Percentiles rank a stretch among this genome's conserved stretches.
These are phyloP conservation scores for Cenococcum geophilum DNA, from an alignment of 495 filamentous ascomycete genomes.

Conservation along the genomic window DNA sequence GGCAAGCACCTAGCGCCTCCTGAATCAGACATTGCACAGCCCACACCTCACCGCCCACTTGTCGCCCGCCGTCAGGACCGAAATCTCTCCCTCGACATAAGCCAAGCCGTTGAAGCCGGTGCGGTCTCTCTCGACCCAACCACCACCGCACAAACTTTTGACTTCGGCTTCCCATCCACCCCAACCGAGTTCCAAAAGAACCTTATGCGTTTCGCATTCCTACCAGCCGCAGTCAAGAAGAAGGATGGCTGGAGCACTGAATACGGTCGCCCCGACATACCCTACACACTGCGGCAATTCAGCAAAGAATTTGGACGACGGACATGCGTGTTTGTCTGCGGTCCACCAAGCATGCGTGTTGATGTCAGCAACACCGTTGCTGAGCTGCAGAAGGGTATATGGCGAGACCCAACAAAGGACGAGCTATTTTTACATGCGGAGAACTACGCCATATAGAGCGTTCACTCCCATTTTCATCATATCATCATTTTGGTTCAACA, in stretches of 20 bases:
- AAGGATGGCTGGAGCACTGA: conserved; percentile 84
- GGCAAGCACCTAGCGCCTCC: conserved; percentile 19
- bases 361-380: conserved; percentile 82
- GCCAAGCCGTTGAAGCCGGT: conserved; percentile 21
- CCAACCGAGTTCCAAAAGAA: conserved; percentile 75
- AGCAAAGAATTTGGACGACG: conserved; percentile 72
- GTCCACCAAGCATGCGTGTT: conserved; percentile 77
- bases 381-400: conserved; percentile 71
- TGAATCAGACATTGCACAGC: conserved; percentile 16
- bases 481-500: too few species aligned
- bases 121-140: conserved; percentile 3
- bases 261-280: conserved; percentile 85
- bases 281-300: conserved; percentile 74
- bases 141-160: conserved; percentile 45
- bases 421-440: conserved; percentile 94
- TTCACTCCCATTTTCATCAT: too few species aligned
- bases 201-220: conserved; percentile 80
- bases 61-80: conserved; percentile 30
- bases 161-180: conserved; percentile 70
- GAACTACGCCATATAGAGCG: conserved; percentile 70
- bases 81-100: conserved; percentile 37
- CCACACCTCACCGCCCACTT: conserved; percentile 12
- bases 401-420: conserved; percentile 67
- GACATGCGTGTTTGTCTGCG: conserved; percentile 91
- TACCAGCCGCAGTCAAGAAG: conserved; percentile 55